Percentiles rank a stretch among this genome's conserved stretches.
Conservation (phyloP, 352 stramenopile species). For the Bremia lactucae region DNA sequence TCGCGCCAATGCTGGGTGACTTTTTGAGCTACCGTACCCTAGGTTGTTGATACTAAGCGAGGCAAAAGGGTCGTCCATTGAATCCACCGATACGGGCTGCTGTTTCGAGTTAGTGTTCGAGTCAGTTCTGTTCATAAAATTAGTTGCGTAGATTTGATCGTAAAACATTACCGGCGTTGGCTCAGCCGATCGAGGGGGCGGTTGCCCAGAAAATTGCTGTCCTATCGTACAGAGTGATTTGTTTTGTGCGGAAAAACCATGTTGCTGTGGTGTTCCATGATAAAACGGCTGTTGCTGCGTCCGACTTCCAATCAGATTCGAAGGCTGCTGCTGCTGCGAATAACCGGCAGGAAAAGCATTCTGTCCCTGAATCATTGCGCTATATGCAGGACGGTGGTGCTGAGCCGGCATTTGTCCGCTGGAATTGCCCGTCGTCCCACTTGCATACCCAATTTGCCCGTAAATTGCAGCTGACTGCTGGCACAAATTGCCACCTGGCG, state of each 20-base stretch:
- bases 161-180: constrained; percentile 30
- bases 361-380: constrained; percentile 8
- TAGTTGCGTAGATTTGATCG: background rate
- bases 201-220: constrained; percentile 25
- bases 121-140: background rate
- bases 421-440: constrained; percentile 15
- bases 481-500: constrained; percentile 3
- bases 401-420: constrained; percentile 22
- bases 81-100: constrained; percentile 20
- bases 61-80: constrained; percentile 65
- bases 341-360: constrained; percentile 15
- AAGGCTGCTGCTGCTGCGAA: constrained; percentile 18
- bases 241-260: constrained; percentile 20
- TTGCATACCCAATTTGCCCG: constrained; percentile 47
- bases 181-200: constrained; percentile 8
- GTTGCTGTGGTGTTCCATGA: constrained; percentile 22
- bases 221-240: constrained; percentile 19
- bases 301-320: constrained; percentile 17
- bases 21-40: constrained; percentile 25
- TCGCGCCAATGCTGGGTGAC: constrained; percentile 7
- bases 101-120: constrained; percentile 1
- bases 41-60: constrained; percentile 51
- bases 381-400: constrained; percentile 9
- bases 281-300: constrained; percentile 26
- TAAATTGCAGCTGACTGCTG: constrained; percentile 17